Conservation (phyloP, 1,284 basidiomycete genomes). For the Microbotryum saponariae region DNA sequence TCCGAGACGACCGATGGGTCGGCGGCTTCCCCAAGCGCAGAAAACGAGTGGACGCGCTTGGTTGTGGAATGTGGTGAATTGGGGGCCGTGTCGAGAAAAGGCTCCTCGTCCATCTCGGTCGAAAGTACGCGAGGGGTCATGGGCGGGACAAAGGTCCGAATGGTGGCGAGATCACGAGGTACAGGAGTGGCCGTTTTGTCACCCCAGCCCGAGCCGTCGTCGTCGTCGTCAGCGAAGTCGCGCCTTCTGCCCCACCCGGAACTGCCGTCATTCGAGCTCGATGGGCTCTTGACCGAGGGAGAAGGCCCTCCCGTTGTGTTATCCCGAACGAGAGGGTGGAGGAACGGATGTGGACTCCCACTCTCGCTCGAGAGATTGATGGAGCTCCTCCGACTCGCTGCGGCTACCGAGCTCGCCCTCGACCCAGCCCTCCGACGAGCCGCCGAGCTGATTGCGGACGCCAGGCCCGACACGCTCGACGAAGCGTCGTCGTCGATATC, state of each 20-base stretch:
- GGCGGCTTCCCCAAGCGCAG: not conserved
- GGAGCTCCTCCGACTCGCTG: slow-evolving; percentile 1
- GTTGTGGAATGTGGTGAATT: slow-evolving; percentile 6
- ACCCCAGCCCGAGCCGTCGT: not conserved
- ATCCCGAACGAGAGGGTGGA: slow-evolving; percentile 25
- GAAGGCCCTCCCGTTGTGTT: slow-evolving; percentile 24
- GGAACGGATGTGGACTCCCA: slow-evolving; percentile 9
- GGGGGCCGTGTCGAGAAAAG: slow-evolving; percentile 30
- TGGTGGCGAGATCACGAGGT: not conserved
- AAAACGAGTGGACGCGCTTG: not conserved
- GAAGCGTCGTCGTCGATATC: slow-evolving; percentile 5
- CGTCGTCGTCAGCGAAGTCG: not conserved
- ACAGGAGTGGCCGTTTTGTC: not conserved
- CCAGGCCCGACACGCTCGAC: not conserved
- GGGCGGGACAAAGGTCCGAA: not conserved
- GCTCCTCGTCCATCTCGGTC: slow-evolving; percentile 22
- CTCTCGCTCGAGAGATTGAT: slow-evolving; percentile 1
- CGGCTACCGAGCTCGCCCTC: slow-evolving; percentile 19
- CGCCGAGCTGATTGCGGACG: not conserved
- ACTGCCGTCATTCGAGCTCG: no score
- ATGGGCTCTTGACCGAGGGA: no score
- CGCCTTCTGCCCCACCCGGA: not conserved
- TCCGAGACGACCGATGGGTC: slow-evolving; percentile 4
- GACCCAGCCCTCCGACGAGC: slow-evolving; percentile 1
- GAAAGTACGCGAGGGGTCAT: not conserved